phyloP scores from a whole-genome alignment of 2,329 filamentous ascomycete species.

The Penicillium sp. region DNA sequence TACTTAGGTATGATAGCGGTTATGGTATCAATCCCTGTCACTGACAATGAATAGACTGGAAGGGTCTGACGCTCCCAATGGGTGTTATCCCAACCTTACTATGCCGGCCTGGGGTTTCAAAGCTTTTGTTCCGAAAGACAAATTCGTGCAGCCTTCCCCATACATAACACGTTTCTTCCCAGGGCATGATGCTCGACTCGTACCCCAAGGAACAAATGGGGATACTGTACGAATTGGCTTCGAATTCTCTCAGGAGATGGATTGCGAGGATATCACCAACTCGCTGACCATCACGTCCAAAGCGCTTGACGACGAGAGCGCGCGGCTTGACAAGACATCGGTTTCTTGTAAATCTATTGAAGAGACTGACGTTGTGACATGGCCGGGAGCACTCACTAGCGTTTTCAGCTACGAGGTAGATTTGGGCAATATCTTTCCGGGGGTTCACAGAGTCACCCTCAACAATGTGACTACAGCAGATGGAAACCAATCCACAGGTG shows the following conservation, averaged over 20 bases:
- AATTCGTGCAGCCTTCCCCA: constrained; percentile 54
- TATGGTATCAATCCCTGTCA: neutral
- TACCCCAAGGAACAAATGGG: constrained; percentile 52
- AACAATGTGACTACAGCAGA: constrained; percentile 11
- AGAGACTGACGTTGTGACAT: constrained; percentile 24
- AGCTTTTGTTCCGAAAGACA: constrained; percentile 57
- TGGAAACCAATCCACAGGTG: constrained; percentile 9
- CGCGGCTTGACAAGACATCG: constrained; percentile 47
- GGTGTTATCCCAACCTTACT: constrained; percentile 56
- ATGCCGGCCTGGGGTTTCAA: constrained; percentile 48
- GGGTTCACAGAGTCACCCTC: constrained; percentile 8
- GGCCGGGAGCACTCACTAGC: neutral
- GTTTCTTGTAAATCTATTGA: constrained; percentile 49
- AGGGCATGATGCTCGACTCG: constrained; percentile 56
- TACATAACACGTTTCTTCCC: constrained; percentile 62
- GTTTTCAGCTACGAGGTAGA: neutral
- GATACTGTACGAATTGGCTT: constrained; percentile 53
- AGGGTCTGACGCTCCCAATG: constrained; percentile 46
- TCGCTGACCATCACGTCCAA: constrained; percentile 56
- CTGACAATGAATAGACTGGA: constrained; percentile 36
- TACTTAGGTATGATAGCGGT: neutral
- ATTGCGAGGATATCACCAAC: constrained; percentile 56
- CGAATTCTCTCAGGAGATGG: constrained; percentile 62
- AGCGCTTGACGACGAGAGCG: constrained; percentile 49
- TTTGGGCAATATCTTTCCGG: constrained; percentile 31